These are phyloP conservation scores for Rhododendron henanense DNA, from an alignment of 148 eudicot genomes.

Conservation along the genomic window DNA sequence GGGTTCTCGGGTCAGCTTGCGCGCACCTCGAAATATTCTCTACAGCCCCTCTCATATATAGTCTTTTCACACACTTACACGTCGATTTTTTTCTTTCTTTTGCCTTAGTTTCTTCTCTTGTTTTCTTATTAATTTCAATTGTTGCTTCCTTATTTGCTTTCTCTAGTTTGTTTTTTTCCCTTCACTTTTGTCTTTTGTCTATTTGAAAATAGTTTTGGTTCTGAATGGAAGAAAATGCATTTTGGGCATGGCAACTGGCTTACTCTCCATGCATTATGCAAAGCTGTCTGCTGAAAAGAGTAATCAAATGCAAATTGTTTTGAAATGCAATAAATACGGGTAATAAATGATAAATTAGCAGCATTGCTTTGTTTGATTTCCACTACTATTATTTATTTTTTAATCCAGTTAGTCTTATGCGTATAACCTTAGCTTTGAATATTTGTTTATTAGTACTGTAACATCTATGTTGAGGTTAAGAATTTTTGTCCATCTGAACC, in stretches of 20 bases:
- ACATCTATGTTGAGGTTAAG: too few relatives aligned
- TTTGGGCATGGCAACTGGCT: slow-evolving; percentile 3
- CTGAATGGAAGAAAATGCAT: background rate
- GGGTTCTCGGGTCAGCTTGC: too few relatives aligned
- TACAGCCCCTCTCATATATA: too few relatives aligned
- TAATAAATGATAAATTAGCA: background rate
- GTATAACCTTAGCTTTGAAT: background rate
- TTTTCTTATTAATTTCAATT: too few relatives aligned
- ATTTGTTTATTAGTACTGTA: too few relatives aligned
- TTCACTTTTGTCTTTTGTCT: background rate
- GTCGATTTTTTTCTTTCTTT: background rate
- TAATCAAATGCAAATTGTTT: background rate
- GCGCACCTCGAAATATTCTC: background rate
- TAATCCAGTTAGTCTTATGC: background rate
- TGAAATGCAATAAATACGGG: background rate
- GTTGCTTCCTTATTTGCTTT: background rate
- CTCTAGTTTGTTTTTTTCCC: background rate
- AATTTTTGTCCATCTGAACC: too few relatives aligned
- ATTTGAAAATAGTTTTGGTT: slow-evolving; percentile 11
- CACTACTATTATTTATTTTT: background rate
- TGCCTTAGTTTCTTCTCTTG: background rate
- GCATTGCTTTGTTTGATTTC: too few relatives aligned
- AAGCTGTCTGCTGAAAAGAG: background rate
- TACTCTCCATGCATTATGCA: slow-evolving; percentile 11
- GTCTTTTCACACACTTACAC: too few relatives aligned